Conservation (phyloP, 202 grass and related monocot genomes). For the Digitaria exilis region DNA sequence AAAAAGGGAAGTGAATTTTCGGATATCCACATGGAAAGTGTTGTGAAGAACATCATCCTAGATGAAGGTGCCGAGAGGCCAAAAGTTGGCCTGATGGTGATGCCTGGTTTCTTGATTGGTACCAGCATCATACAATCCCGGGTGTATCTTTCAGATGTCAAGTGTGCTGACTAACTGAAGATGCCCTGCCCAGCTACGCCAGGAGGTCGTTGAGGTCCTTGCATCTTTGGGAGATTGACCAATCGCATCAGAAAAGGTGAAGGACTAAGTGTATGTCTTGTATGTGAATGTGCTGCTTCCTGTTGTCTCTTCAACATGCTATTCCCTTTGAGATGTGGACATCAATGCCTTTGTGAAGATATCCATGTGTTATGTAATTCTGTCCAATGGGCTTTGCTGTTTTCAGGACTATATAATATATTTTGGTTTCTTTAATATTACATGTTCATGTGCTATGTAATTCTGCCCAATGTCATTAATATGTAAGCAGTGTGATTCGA, state of each 20-base stretch:
- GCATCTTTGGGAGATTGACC: conserved; percentile 6
- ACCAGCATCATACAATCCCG: conserved; percentile 65
- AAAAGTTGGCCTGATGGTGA: conserved; percentile 90
- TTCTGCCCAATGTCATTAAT: neutral
- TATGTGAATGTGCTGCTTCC: conserved; percentile 23
- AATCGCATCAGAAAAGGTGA: conserved; percentile 16
- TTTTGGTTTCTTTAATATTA: neutral
- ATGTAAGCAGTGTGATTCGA: neutral
- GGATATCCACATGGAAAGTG: conserved; percentile 93
- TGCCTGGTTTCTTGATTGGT: conserved; percentile 91
- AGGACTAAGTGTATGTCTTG: neutral
- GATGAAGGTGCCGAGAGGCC: conserved; percentile 61
- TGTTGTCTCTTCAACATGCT: conserved; percentile 2
- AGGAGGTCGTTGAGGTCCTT: neutral
- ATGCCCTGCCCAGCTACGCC: neutral
- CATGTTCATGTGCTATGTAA: neutral
- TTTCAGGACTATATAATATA: neutral
- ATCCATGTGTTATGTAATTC: neutral
- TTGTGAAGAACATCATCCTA: conserved; percentile 62
- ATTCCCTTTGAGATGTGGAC: conserved; percentile 24
- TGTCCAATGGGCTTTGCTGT: neutral
- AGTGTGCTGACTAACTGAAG: conserved; percentile 64
- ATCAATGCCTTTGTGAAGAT: neutral
- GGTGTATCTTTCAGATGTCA: conserved; percentile 80
- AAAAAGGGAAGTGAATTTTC: conserved; percentile 70